phyloP scores from a whole-genome alignment of 306 rosid genomes.

The Abrus pulchellus region DNA sequence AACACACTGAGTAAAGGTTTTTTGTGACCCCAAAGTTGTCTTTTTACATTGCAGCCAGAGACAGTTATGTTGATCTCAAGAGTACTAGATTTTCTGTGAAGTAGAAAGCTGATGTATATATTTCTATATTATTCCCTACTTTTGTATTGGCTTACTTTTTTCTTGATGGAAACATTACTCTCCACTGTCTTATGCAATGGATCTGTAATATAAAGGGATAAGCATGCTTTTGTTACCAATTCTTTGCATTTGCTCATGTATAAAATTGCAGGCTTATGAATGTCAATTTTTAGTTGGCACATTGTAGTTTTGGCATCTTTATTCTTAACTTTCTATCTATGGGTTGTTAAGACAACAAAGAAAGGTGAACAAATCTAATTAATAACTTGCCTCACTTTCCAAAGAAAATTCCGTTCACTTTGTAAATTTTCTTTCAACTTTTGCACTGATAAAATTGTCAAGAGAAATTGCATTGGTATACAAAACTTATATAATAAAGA shows the following conservation, averaged over 20 bases:
- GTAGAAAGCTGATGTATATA: constrained; percentile 23
- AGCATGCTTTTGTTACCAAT: constrained; percentile 34
- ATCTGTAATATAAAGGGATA: constrained; percentile 36
- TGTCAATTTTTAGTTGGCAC: constrained; percentile 57
- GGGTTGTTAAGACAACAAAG: constrained; percentile 37
- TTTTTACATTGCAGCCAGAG: constrained; percentile 28
- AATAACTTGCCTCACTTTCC: constrained; percentile 2
- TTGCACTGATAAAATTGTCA: neutral
- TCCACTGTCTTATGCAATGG: constrained; percentile 37
- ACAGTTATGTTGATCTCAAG: constrained; percentile 1
- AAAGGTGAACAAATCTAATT: constrained; percentile 30
- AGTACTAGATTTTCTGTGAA: constrained; percentile 2
- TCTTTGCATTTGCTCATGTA: constrained; percentile 46
- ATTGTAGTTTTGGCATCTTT: constrained; percentile 28
- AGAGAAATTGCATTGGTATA: no score
- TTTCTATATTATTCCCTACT: constrained; percentile 14
- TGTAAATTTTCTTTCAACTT: constrained; percentile 36
- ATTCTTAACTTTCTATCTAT: constrained; percentile 29
- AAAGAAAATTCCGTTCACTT: constrained; percentile 24
- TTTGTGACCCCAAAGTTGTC: constrained; percentile 22
- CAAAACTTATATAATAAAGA: no score
- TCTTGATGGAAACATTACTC: constrained; percentile 24
- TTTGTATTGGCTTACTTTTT: constrained; percentile 5
- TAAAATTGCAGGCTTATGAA: neutral
- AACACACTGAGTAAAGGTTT: neutral